These are phyloP conservation scores for Endothia cerciana DNA, from an alignment of 2,329 filamentous ascomycete genomes.

Conservation along the genomic window DNA sequence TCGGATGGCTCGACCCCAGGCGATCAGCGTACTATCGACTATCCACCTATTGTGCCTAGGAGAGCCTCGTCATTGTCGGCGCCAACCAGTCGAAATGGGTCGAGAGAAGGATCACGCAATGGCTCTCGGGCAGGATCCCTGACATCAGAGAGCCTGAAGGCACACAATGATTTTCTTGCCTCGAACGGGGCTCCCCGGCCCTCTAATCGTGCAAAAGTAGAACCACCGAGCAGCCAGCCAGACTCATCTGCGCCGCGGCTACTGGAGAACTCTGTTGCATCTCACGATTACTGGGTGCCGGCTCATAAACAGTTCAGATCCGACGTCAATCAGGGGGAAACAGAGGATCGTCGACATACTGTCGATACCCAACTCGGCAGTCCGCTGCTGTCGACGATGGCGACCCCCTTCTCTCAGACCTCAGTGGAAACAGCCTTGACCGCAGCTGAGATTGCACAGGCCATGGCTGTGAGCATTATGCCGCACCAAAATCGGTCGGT, in stretches of 20 bases:
- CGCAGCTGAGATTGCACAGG: slow-evolving; percentile 65
- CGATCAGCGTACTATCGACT: slow-evolving; percentile 63
- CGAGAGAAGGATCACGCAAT: slow-evolving; percentile 39
- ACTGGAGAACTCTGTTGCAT: slow-evolving; percentile 37
- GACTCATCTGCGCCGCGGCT: slow-evolving; percentile 32
- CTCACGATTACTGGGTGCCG: slow-evolving; percentile 40
- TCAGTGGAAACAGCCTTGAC: slow-evolving; percentile 66
- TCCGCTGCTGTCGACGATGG: slow-evolving; percentile 54
- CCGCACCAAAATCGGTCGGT: slow-evolving; percentile 68
- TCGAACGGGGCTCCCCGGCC: slow-evolving; percentile 33
- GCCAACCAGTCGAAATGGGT: slow-evolving; percentile 54
- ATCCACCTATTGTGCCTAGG: slow-evolving; percentile 59
- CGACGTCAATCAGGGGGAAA: slow-evolving; percentile 30
- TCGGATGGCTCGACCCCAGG: slow-evolving; percentile 49
- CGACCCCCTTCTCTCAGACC: slow-evolving; percentile 64
- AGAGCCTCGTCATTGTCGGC: slow-evolving; percentile 66
- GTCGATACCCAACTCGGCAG: slow-evolving; percentile 55
- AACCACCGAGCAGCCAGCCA: slow-evolving; percentile 19
- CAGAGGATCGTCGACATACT: slow-evolving; percentile 14
- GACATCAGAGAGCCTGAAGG: slow-evolving; percentile 61
- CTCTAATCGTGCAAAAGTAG: slow-evolving; percentile 3
- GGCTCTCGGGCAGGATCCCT: slow-evolving; percentile 58
- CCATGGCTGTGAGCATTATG: slow-evolving; percentile 64
- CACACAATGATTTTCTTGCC: slow-evolving; percentile 47
- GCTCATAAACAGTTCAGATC: slow-evolving; percentile 43